Conservation (phyloP, 1,139 yeast species). For the Taphrina deformans region DNA sequence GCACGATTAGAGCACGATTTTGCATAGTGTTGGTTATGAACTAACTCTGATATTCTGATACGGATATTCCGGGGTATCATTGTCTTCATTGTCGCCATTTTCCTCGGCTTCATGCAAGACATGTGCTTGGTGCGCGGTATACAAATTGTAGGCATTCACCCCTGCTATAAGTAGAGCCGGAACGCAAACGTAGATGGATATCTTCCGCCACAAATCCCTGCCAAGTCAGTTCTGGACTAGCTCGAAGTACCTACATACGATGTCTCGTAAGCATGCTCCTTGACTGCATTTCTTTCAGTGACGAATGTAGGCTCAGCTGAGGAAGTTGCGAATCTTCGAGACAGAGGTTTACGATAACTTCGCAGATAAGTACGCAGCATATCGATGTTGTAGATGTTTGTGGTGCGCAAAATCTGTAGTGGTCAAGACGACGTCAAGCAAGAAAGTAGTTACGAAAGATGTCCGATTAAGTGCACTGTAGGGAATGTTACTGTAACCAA, state of each 20-base stretch:
- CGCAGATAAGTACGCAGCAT: neutral
- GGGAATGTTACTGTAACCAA: too few species aligned
- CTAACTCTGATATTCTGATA: conserved; percentile 85
- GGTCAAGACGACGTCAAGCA: too few species aligned
- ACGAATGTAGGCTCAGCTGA: conserved; percentile 23
- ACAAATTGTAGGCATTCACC: conserved; percentile 75
- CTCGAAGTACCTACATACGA: conserved; percentile 6
- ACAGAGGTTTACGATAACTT: neutral
- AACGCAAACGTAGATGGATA: conserved; percentile 73
- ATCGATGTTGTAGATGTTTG: too few species aligned
- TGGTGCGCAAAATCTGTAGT: too few species aligned
- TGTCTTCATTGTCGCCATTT: conserved; percentile 40
- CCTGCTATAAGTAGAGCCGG: conserved; percentile 79
- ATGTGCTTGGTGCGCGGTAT: conserved; percentile 85
- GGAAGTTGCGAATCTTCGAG: conserved; percentile 1
- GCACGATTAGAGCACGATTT: too few species aligned
- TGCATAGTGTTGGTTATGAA: neutral
- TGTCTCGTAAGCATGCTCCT: conserved; percentile 26
- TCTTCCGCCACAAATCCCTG: conserved; percentile 67
- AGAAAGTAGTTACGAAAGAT: too few species aligned
- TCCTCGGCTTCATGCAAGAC: conserved; percentile 73
- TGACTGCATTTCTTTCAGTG: conserved; percentile 25
- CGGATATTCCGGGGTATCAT: conserved; percentile 63
- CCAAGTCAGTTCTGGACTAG: neutral
- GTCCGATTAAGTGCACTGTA: too few species aligned